Evolutionary conservation across 805 yeast species (phyloP), one percentile per base, ranked within the genome.

Genomic region (Candida tammaniensis): DNA sequence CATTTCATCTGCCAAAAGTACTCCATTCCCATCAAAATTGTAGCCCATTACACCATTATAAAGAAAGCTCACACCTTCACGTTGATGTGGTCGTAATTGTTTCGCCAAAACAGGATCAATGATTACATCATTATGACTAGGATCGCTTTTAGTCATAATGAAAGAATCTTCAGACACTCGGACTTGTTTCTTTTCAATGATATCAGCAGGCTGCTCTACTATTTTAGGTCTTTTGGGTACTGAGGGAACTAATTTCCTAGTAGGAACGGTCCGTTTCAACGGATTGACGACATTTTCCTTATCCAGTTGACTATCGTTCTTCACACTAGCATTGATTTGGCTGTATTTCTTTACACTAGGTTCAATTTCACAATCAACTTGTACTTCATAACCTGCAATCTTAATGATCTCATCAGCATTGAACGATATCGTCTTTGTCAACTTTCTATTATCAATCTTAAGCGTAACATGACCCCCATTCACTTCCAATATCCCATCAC

Each of bases 1-100:
- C 98, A 93, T 93, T 48, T 91, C 98, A 57, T 93, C 98, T 0
- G 98, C 98, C 27, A 93, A 57, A 4, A 93, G 60, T 2, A 91
- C 89, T 0, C 98, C 98, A 27, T 59, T 47, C 0, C 76, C 74
- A 2, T 64, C 62, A 14, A 59, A 59, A 4, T 69, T 71, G 33
- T 73, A 59, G 0, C 95, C 95, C 81, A 83, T 76, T 1, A 89
- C 73, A 47, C 96, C 86, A 37, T 84, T 82, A 52, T 86, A 86
- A 46, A 93, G 61, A 49, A 93, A 93, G 34, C 61, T 55, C 0
- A 91, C 85, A 2, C 96, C 98, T 44, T 83, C 89, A 10, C 74
- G 58, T 55, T 93, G 98, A 59, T 93, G 98, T 0, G 84, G 82
- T 17, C 98, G 67, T n/a, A 93, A 61, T 6, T 56, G 51, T 17